Percentiles rank a stretch among this genome's conserved stretches.
Evolutionary conservation across 2,329 filamentous ascomycete genomes (phyloP).

Genomic region (Colletotrichum plurivorum): DNA sequence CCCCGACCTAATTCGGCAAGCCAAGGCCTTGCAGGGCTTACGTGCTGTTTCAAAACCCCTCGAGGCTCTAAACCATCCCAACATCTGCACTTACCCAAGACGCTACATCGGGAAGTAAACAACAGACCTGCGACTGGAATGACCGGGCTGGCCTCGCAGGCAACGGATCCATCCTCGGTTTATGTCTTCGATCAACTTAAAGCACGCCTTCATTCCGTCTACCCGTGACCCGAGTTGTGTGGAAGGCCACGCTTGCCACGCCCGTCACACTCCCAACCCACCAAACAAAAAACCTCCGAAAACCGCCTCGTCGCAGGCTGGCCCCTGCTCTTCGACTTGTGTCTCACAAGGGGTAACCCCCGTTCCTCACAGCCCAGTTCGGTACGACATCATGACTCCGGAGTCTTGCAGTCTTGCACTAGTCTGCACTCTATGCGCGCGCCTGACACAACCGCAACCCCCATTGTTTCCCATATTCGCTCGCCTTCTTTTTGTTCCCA

Average conservation of each 20-base stretch:
- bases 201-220: conserved; percentile 27
- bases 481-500: neutral
- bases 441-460: conserved; percentile 23
- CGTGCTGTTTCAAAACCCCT: conserved; percentile 31
- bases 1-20: conserved; percentile 21
- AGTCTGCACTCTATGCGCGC: conserved; percentile 24
- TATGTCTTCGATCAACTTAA: conserved; percentile 1
- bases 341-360: conserved; percentile 10
- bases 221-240: conserved; percentile 31
- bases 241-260: conserved; percentile 22
- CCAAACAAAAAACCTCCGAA: conserved; percentile 27
- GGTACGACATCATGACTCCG: conserved; percentile 29
- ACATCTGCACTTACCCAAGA: conserved; percentile 5
- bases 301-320: conserved; percentile 17
- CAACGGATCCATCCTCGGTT: neutral
- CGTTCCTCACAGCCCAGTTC: neutral
- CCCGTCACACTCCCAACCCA: neutral
- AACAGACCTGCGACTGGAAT: neutral
- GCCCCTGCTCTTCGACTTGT: conserved; percentile 23
- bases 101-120: neutral
- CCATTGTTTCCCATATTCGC: conserved; percentile 4
- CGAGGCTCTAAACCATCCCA: conserved; percentile 17
- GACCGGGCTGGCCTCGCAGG: neutral
- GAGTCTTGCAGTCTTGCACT: neutral
- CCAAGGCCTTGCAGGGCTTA: conserved; percentile 34